Percentiles rank a stretch among this genome's conserved stretches.
phyloP scores from a whole-genome alignment of 1,139 yeast genomes.

The Yamadazyma taylorii region DNA sequence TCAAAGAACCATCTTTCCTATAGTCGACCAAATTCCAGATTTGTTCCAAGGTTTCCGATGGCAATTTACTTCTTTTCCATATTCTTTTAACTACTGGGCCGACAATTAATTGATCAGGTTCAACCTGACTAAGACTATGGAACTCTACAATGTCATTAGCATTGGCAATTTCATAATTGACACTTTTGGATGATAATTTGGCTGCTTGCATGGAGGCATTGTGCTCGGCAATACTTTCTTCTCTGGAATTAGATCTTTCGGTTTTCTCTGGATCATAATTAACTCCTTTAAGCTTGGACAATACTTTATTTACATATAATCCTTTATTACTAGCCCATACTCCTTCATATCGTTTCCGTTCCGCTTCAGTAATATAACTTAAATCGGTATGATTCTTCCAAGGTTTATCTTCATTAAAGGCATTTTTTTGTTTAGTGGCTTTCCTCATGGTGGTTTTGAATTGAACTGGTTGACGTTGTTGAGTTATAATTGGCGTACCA shows the following conservation, averaged over 20 bases:
- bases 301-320: constrained; percentile 48
- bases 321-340: constrained; percentile 91
- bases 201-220: constrained; percentile 32
- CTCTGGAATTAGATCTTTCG: constrained; percentile 9
- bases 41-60: constrained; percentile 58
- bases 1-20: constrained; percentile 73
- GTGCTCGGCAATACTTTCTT: background rate
- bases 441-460: constrained; percentile 71
- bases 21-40: constrained; percentile 84
- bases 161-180: constrained; percentile 15
- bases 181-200: constrained; percentile 27
- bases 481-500: constrained; percentile 15
- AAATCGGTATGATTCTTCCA: constrained; percentile 86
- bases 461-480: constrained; percentile 35
- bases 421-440: constrained; percentile 44
- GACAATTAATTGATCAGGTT: constrained; percentile 47
- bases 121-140: constrained; percentile 35
- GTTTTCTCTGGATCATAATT: constrained; percentile 19
- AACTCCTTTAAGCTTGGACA: constrained; percentile 36
- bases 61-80: constrained; percentile 77
- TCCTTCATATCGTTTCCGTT: constrained; percentile 86
- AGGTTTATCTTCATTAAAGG: constrained; percentile 87
- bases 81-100: constrained; percentile 72
- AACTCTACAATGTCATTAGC: constrained; percentile 25
- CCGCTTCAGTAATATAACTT: constrained; percentile 61